These are phyloP conservation scores for Talaromyces trachyspermus DNA, from an alignment of 495 filamentous ascomycete genomes.

Conservation along the genomic window DNA sequence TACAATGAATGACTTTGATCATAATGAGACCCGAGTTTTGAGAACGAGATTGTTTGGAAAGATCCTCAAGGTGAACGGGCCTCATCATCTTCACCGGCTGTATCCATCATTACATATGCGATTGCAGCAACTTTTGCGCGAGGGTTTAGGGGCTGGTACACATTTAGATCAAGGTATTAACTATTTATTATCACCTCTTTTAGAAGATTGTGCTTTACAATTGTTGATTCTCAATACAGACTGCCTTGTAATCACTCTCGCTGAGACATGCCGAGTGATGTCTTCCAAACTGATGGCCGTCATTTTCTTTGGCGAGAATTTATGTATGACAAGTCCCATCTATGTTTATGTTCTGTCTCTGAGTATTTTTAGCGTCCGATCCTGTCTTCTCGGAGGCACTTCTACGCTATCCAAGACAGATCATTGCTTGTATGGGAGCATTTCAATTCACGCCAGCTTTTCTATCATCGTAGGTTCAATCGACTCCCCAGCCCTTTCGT, in stretches of 20 bases:
- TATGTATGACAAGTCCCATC: too few species aligned
- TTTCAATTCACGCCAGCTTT: constrained; percentile 8
- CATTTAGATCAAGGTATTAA: background rate
- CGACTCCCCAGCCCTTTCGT: background rate
- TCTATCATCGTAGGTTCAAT: constrained; percentile 4
- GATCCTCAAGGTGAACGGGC: constrained; percentile 10
- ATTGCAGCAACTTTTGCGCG: background rate
- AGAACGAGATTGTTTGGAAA: constrained; percentile 8
- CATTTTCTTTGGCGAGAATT: constrained; percentile 12
- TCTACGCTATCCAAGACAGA: constrained; percentile 5
- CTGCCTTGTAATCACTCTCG: background rate
- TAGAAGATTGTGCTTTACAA: background rate
- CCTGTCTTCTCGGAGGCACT: constrained; percentile 7
- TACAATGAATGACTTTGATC: constrained; percentile 10
- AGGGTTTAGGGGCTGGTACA: background rate
- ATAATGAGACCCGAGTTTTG: constrained; percentile 7
- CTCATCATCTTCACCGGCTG: constrained; percentile 7
- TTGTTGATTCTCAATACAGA: background rate
- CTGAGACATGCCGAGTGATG: background rate
- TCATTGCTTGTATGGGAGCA: constrained; percentile 6
- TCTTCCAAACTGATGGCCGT: constrained; percentile 7
- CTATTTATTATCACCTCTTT: background rate
- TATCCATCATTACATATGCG: constrained; percentile 9
- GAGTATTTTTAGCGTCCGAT: constrained; percentile 3
- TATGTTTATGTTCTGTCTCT: background rate